Evolutionary conservation across 441 rosid genomes (phyloP).

Genomic region (Bocquillonia castaneifolia): DNA sequence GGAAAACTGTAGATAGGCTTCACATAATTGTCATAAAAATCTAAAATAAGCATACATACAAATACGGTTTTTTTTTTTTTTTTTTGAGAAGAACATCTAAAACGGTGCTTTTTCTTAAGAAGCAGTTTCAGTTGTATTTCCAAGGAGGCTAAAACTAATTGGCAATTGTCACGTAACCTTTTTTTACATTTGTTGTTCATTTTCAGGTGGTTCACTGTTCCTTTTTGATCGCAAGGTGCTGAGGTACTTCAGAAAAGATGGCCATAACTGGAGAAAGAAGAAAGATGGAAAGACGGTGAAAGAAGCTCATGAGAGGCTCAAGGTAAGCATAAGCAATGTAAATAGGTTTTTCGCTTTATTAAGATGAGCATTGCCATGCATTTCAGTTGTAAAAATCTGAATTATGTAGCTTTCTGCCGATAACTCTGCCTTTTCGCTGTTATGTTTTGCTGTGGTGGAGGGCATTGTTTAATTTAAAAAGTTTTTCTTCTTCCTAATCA

Average conservation of each 20-base stretch:
- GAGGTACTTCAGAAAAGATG: constrained; percentile 36
- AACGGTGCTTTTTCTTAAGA: not conserved
- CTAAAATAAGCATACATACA: not conserved
- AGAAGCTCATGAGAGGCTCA: constrained; percentile 35
- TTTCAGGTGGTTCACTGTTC: constrained; percentile 31
- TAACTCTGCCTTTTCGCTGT: not conserved
- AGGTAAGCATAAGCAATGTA: constrained; percentile 17
- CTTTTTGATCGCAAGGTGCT: constrained; percentile 33
- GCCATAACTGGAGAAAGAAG: constrained; percentile 36
- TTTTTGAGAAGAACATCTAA: not conserved
- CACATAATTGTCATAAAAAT: not conserved
- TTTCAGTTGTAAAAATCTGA: not conserved
- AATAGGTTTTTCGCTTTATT: not conserved
- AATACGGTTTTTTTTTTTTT: too few species aligned
- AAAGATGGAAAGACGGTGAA: constrained; percentile 33
- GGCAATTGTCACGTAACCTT: not conserved
- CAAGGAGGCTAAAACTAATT: not conserved
- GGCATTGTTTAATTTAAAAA: not conserved
- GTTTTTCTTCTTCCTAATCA: not conserved
- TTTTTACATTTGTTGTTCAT: not conserved
- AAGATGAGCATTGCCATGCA: not conserved
- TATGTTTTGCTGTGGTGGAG: not conserved
- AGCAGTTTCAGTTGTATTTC: not conserved
- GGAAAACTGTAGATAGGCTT: not conserved
- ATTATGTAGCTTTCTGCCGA: not conserved